Base-by-base conservation (phyloP, 495 filamentous ascomycete genomes). In the Penicillium dipodomyicola region DNA sequence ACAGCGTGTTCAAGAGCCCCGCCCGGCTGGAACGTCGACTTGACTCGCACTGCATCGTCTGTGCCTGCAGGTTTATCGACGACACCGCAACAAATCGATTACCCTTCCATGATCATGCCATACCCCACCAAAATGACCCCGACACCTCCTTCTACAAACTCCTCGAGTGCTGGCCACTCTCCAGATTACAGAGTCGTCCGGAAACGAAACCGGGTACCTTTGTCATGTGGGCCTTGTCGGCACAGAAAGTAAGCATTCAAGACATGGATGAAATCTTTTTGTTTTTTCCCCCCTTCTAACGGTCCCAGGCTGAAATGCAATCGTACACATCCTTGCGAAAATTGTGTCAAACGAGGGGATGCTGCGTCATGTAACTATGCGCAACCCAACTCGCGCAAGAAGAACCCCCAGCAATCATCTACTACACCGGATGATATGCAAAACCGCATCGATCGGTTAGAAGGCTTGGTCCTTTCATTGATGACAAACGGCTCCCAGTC, bases 341-440 rank as follows among this genome's bases (percentile, higher is more conserved):
- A 97, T 65, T 99, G 94, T 72, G 80, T 89, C 59, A 96, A 96
- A 73, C 85, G 94, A 49, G 86, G 86, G 29, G 92, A 96, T 71
- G 84, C 89, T 10, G 70, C 80, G 49, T 89, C 89, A 37, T 99
- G 94, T 74, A 89, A 88, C 56, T 99, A 97, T 79, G 94, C 94
- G 32, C 82, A 90, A 57, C 83, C 87, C 20, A 81, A 82, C 41
- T 81, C 77, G 43, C 87, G 92, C 61, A 91, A 89, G 69, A 95
- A 90, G 81, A 85, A 86, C 65, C 72, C 82, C 67, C 82, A 83
- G 55, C 73, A 79, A 53, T 71, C 83, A 66, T 74, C 78, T 61
- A 76, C 82, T 51, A 79, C 88, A 14, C 84, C 94, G 27, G 93
- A 96, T 81, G 94, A 97, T 71, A 99, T 99, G 94, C 94, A 99